Conservation (phyloP, 257 asterid genomes). For the Ocimum tenuiflorum region DNA sequence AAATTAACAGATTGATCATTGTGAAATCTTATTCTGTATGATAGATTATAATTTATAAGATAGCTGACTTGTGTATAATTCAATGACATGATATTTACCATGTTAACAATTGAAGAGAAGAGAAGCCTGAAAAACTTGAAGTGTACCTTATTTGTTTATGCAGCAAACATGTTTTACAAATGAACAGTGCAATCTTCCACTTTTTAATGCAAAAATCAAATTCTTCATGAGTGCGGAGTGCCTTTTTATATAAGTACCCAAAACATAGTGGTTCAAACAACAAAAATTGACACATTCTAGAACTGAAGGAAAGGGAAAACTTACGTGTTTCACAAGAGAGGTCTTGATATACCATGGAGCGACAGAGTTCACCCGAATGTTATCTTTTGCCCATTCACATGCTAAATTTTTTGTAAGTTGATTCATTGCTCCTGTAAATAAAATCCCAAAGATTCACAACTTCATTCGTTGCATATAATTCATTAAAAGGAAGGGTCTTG, state of each 20-base stretch:
- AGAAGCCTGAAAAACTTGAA: neutral
- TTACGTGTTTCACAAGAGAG: conserved; percentile 67
- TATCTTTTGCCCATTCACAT: conserved; percentile 95
- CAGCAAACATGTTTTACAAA: neutral
- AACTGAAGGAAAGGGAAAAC: conserved; percentile 18
- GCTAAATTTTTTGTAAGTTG: conserved; percentile 87
- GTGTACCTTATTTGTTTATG: neutral
- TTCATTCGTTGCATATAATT: conserved; percentile 6
- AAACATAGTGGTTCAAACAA: conserved; percentile 1
- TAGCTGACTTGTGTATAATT: neutral
- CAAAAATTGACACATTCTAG: neutral
- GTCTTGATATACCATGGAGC: conserved; percentile 96
- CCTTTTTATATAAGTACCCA: neutral
- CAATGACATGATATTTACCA: neutral
- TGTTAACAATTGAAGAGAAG: neutral
- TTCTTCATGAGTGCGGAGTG: neutral
- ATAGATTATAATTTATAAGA: neutral
- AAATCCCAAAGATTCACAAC: neutral
- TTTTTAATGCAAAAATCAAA: neutral
- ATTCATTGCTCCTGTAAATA: conserved; percentile 72
- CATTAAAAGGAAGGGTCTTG: neutral
- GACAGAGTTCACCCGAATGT: conserved; percentile 77
- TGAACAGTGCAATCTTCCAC: neutral
- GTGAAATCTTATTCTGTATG: neutral
- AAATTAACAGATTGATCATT: neutral